Evolutionary conservation across 352 stramenopile species (phyloP), one percentile per base, ranked within the genome.

Genomic region (Globisporangium polare): DNA sequence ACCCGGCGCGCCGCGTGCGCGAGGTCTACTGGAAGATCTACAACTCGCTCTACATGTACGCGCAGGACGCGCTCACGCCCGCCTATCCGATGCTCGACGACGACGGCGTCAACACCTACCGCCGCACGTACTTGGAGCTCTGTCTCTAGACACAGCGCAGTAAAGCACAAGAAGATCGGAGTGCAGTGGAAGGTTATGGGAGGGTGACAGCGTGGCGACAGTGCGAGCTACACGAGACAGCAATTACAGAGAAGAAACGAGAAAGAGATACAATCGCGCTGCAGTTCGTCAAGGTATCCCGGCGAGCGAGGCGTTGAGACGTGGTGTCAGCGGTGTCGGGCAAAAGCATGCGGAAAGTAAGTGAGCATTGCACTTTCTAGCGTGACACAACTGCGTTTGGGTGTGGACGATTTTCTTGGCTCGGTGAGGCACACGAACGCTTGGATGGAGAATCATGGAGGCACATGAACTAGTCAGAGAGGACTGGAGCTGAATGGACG

Each of bases 11-110:
- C 15, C 95, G 96, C 55, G 98, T 99, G 37, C 94, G 98, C 35
- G 97, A 99, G 69, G 96, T 99, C 27, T 99, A 99, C 74, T 99
- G 97, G 98, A 99, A 99, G 77, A 94, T 99, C 53, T 99, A 99
- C 88, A 99, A 99, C 75, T 98, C 96, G 64, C 83, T 99, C 18
- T 99, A 99, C 82, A 99, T 99, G 75, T 99, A 99, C 73, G 86
- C 93, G 22, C 88, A 97, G 45, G 97, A 99, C 77, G 92, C 90
- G 9, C 84, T 99, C 41, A 98, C 97, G n/a, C 88, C 97, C 5
- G 93, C 88, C n/a, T 99, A 99, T 69, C 98, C 98, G 22, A 72
- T 81, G 49, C 88, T 99, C 27, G 88, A 98, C 55, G 89, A 99
- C 67, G 97, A 99, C 71, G 92, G 80, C 27, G 81, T 97, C 41